Evolutionary conservation across 192 early-diverging fungal species (phyloP), one percentile per base, ranked within the genome.

Genomic region (Coemansia sp.): DNA sequence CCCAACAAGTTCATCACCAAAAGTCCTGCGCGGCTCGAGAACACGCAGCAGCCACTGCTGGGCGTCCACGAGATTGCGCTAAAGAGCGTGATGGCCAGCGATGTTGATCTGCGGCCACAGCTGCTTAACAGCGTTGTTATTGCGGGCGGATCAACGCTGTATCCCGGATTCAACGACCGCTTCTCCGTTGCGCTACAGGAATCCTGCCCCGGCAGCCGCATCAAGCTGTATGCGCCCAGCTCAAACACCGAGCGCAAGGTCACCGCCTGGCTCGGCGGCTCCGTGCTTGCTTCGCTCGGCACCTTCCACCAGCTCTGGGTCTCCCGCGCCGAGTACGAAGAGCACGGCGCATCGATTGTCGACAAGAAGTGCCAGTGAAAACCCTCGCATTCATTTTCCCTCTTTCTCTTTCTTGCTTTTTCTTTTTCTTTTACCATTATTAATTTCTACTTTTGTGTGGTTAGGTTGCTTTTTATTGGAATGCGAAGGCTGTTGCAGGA

Each of bases 271-370:
- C 87, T 98, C 40, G 98, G 98, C 51, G 96, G 96, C 6, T 98
- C 96, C 1, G 94, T 99, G 46, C 81, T 99, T 57, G 90, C 94
- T 2, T 96, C 94, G 4, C 71, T 99, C 64, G 95, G 95, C 64
- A 95, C 95, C 0, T 99, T 99, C 87, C 96, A 98, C 71, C 98
- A 98, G 83, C 85, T 99, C 59, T 99, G 98, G 98, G 91, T 99
- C 10, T 97, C 95, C 32, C 92, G 91, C 68, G 86, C 93, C 20
- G 95, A 99, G 79, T 99, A 97, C 71, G 90, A 94, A 40, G 98
- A 99, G 72, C 84, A 86, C 42, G 93, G 93, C 51, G 86, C 90
- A 38, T 82, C 84, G 12, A 89, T 92, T 66, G 91, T 98, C 7
- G 95, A 97, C 74, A 95, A 92, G 66, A 93, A 92, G 60, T 92